phyloP scores from a whole-genome alignment of 1,284 basidiomycete species.

The Ceratorhiza oryzae-sativae region DNA sequence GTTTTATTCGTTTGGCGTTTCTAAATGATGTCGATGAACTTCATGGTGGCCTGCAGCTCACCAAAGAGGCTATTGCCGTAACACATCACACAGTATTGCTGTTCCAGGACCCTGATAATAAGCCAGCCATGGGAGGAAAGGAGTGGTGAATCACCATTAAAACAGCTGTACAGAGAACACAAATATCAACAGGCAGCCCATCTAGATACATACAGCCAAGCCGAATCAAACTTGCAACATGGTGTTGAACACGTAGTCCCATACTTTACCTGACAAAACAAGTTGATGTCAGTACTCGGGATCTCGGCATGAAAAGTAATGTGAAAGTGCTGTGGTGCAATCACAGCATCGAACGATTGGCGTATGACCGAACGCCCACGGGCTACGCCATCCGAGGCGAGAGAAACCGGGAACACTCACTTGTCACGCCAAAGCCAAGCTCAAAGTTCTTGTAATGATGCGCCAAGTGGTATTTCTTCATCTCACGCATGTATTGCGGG shows the following conservation, averaged over 20 bases:
- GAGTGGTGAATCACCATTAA: no score
- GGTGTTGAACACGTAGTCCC: conserved; percentile 94
- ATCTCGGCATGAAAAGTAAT: not conserved
- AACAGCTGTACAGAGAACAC: no score
- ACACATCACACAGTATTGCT: no score
- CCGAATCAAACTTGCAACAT: conserved; percentile 64
- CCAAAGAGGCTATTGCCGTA: no score
- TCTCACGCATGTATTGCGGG: conserved; percentile 84
- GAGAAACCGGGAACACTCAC: conserved; percentile 54
- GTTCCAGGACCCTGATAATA: no score
- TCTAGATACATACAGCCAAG: not conserved
- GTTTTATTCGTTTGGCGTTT: no score
- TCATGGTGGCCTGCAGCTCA: no score
- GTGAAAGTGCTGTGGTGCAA: not conserved
- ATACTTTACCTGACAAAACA: conserved; percentile 73
- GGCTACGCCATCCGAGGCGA: conserved; percentile 35
- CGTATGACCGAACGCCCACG: conserved; percentile 20
- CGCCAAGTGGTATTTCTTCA: conserved; percentile 99
- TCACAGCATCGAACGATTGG: not conserved
- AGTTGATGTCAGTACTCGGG: not conserved
- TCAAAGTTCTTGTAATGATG: conserved; percentile 99
- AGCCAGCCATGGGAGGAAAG: no score
- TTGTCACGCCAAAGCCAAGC: conserved; percentile 97
- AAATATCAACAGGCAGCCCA: not conserved
- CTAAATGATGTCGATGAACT: no score